These are phyloP conservation scores for Aspergillus cristatus DNA, from an alignment of 495 filamentous ascomycete species.

Conservation along the genomic window DNA sequence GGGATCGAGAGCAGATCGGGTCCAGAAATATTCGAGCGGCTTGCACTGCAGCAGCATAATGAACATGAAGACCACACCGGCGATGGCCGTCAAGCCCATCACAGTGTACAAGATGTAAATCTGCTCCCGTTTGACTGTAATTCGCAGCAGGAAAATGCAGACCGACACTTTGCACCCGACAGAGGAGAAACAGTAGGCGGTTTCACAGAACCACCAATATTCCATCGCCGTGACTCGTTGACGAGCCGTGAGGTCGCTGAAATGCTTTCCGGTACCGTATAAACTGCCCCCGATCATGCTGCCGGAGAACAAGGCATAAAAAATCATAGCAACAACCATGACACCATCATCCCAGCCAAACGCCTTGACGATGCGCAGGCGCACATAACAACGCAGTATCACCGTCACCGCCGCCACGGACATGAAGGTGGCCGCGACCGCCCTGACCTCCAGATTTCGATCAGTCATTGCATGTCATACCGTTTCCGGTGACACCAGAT, in stretches of 20 bases:
- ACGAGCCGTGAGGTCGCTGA: conserved; percentile 13
- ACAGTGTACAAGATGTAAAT: conserved; percentile 30
- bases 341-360: conserved; percentile 36
- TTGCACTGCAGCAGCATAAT: conserved; percentile 35
- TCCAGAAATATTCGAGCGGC: conserved; percentile 36
- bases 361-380: conserved; percentile 27
- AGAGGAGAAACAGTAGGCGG: conserved; percentile 33
- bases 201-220: conserved; percentile 38
- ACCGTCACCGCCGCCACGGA: conserved; percentile 27
- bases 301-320: conserved; percentile 24
- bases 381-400: conserved; percentile 34
- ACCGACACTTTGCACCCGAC: conserved; percentile 35
- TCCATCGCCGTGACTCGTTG: conserved; percentile 29
- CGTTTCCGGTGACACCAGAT: background rate
- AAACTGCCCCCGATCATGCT: conserved; percentile 32
- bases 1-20: conserved; percentile 16
- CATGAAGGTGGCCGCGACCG: conserved; percentile 30
- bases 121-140: conserved; percentile 27
- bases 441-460: conserved; percentile 21
- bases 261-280: conserved; percentile 27
- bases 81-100: conserved; percentile 25
- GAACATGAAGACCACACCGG: conserved; percentile 31
- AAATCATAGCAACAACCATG: conserved; percentile 32
- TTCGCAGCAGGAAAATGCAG: conserved; percentile 38
- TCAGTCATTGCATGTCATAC: conserved; percentile 13